Base-by-base conservation (phyloP, 495 filamentous ascomycete genomes). In the Viridothelium virens region DNA sequence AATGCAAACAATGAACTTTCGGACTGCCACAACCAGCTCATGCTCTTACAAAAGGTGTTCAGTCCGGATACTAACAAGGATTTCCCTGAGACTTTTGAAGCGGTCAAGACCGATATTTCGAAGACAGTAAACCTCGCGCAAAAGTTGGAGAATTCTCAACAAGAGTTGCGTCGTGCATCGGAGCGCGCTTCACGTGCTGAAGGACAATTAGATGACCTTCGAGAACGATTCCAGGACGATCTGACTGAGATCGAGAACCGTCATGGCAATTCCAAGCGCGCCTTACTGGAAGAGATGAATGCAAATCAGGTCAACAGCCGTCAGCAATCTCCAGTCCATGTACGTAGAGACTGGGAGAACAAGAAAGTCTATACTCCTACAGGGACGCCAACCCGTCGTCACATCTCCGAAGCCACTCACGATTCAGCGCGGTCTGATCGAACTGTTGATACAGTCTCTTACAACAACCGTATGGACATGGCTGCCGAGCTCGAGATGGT, bases 401-500 rank as follows among this genome's bases (percentile, higher is more conserved):
- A 89, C 68, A 84, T 87, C 46, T 85, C 87, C 64, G 85, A 84
- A 66, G 84, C 87, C 0, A 86, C 88, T 64, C 80, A 86, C 61
- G 90, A 96, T 75, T 96, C 93, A 38, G 85, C 84, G 64, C 86
- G 90, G 38, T 96, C 92, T 14, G 94, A 98, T 71, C 83, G 86
- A 38, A 96, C 93, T 0, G 88, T 92, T 47, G 94, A 97, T 75
- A 92, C 91, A 53, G 82, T 92, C 61, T 87, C 89, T 68, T 95
- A 89, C 77, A 91, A 95, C 73, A 90, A 89, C 70, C 86, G 88
- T 16, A 91, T 96, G 87, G 94, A 98, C 72, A 79, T 96, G 65
- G 92, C 91, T 44, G 85, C 90, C 11, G 93, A 98, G 72, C 79
- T 97, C 9, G 94, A 98, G 72, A 86, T 95, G 76, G 80, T 96